phyloP scores from a whole-genome alignment of 306 rosid species.

The Comarum palustre region DNA sequence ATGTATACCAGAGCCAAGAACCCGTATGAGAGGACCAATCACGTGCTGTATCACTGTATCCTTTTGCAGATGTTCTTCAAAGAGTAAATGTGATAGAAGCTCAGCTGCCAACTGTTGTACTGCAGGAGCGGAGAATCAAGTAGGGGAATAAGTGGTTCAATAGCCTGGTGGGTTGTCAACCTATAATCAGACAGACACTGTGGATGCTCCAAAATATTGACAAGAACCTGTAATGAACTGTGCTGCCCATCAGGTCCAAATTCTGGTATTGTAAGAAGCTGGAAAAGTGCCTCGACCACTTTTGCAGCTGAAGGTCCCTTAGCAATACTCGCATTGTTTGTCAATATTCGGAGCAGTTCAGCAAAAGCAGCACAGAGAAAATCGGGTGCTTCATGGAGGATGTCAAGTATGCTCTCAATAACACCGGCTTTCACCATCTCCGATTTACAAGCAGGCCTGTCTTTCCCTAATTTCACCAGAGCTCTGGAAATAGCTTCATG shows the following conservation, averaged over 20 bases:
- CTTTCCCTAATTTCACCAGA: constrained; percentile 92
- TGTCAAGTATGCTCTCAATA: constrained; percentile 76
- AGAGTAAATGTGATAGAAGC: constrained; percentile 86
- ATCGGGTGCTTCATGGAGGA: constrained; percentile 90
- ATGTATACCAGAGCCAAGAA: constrained; percentile 85
- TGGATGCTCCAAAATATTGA: constrained; percentile 90
- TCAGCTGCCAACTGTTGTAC: constrained; percentile 98
- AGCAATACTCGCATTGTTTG: constrained; percentile 93
- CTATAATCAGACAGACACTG: constrained; percentile 88
- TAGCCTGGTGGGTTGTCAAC: constrained; percentile 76
- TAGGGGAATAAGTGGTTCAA: constrained; percentile 87
- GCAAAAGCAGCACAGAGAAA: constrained; percentile 81
- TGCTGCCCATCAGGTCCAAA: constrained; percentile 97
- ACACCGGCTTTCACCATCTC: constrained; percentile 99
- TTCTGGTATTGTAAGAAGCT: constrained; percentile 74
- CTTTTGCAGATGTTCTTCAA: constrained; percentile 87
- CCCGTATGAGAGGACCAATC: constrained; percentile 81
- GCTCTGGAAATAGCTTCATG: constrained; percentile 94
- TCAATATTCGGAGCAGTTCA: constrained; percentile 90
- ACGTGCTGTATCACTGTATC: constrained; percentile 85
- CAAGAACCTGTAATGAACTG: constrained; percentile 89
- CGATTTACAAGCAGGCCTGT: constrained; percentile 92
- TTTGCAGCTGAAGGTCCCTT: constrained; percentile 89
- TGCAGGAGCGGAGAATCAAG: constrained; percentile 87
- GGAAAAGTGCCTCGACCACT: constrained; percentile 87